These are phyloP conservation scores for Berkeleyomyces basicola DNA, from an alignment of 2,329 filamentous ascomycete genomes.

Conservation along the genomic window DNA sequence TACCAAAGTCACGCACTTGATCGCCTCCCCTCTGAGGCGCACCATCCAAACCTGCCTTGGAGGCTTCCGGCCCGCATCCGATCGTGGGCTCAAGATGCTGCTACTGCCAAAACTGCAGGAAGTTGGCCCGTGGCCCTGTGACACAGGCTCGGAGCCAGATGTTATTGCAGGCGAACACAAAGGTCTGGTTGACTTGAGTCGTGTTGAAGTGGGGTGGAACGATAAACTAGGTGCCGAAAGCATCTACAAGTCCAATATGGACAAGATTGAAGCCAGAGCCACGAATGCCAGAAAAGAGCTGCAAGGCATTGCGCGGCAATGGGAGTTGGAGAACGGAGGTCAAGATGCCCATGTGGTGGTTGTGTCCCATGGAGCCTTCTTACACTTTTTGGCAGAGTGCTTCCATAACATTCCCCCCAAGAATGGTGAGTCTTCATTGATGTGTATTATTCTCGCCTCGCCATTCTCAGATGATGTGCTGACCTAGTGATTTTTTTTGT, in stretches of 20 bases:
- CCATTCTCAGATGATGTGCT: neutral
- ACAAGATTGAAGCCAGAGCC: conserved; percentile 44
- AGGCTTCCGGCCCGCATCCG: conserved; percentile 43
- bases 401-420: conserved; percentile 43
- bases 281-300: conserved; percentile 43
- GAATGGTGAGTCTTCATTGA: conserved; percentile 22
- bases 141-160: conserved; percentile 46
- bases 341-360: conserved; percentile 50
- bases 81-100: conserved; percentile 27
- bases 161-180: conserved; percentile 45
- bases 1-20: conserved; percentile 47
- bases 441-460: neutral
- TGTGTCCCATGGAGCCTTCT: conserved; percentile 67
- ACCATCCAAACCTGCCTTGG: conserved; percentile 64
- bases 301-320: conserved; percentile 29
- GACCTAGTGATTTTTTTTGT: neutral
- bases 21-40: conserved; percentile 64
- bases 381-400: conserved; percentile 76
- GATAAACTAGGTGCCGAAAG: conserved; percentile 39
- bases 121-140: conserved; percentile 56
- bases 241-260: conserved; percentile 22
- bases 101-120: conserved; percentile 67
- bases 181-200: conserved; percentile 42
- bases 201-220: conserved; percentile 54
- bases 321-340: conserved; percentile 25